Conservation (phyloP, 2,329 filamentous ascomycete species). For the Nothophaeocryptopus gaeumannii region DNA sequence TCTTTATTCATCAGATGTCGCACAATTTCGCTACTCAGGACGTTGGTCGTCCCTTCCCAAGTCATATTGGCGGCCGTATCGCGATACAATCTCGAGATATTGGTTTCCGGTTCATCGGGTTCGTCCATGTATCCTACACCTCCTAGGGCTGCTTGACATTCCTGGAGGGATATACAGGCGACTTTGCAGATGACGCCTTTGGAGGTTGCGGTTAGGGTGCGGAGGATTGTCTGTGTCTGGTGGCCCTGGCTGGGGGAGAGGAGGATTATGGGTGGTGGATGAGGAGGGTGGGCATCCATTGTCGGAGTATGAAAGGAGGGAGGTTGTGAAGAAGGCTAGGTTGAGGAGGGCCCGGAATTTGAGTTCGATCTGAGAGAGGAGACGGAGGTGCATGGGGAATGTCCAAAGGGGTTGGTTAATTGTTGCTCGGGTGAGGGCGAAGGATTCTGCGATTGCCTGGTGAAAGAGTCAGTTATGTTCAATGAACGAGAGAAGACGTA, state of each 20-base stretch:
- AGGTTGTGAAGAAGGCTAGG: constrained; percentile 21
- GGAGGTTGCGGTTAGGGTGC: constrained; percentile 18
- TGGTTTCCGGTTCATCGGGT: constrained; percentile 61
- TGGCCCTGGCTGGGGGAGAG: constrained; percentile 7
- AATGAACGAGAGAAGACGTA: no score
- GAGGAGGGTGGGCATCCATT: constrained; percentile 8
- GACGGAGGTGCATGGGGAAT: constrained; percentile 18
- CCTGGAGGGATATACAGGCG: constrained; percentile 15
- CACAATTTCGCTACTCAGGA: constrained; percentile 43
- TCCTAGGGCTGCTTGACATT: constrained; percentile 45
- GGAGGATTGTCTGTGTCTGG: constrained; percentile 17
- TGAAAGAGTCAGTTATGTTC: background rate
- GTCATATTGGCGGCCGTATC: constrained; percentile 64
- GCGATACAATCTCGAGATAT: constrained; percentile 63
- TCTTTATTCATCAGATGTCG: constrained; percentile 2
- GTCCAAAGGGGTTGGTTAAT: constrained; percentile 14
- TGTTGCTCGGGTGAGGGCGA: constrained; percentile 13
- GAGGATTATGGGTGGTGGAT: background rate
- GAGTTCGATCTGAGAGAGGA: constrained; percentile 15
- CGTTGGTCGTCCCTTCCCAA: constrained; percentile 72
- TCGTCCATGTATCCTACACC: constrained; percentile 63
- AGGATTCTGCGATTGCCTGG: constrained; percentile 17
- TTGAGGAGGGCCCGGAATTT: constrained; percentile 15
- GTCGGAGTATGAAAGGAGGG: constrained; percentile 20
- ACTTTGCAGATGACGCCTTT: constrained; percentile 21